Evolutionary conservation across 352 stramenopile species (phyloP), one percentile per base, ranked within the genome.

Genomic region (Phytophthora hybrid): DNA sequence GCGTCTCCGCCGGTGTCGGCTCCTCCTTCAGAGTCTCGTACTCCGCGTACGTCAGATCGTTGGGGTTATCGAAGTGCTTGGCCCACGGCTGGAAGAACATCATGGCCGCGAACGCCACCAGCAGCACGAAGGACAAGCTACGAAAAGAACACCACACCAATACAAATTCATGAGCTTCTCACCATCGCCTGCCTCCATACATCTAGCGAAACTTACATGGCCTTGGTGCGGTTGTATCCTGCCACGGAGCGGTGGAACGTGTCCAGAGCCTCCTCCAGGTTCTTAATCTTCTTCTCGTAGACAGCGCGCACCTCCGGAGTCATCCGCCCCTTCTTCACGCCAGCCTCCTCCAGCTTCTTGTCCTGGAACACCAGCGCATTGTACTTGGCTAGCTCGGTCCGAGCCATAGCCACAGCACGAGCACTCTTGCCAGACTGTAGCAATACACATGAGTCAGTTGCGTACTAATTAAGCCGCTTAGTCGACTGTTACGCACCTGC

Each of bases 61-160:
- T 59, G 5, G 59, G 32, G 46, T 73, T 29, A 3, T 78, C 68
- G 63, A 84, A 82, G 54, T 78, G 74, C 39, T 84, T 81, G 52
- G 69, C 80, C 88, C 88, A 94, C 41, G 88, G 88, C 77, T 92
- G 84, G 76, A 94, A 93, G 73, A 87, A 91, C 63, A 84, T 88
- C 37, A 90, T 83, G 21, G 93, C 74, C 9, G 70, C 84, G 66
- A 94, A 94, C 31, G 79, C 69, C 59, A 84, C 78, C 29, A 89
- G 58, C 60, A 85, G 26, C 76, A 81, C 73, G 53, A 85, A 81
- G 31, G 74, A 81, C 55, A 85, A 46, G 11, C 66, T 76, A 51
- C 34, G 39, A 62, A 19, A 44, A 63, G 19, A 26, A 32, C 23
- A 21, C 19, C n/a, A n/a, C n/a, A n/a, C n/a, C n/a, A n/a, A n/a